Conservation (phyloP, 2,329 filamentous ascomycete species). For the Myriosclerotinia scirpicola region DNA sequence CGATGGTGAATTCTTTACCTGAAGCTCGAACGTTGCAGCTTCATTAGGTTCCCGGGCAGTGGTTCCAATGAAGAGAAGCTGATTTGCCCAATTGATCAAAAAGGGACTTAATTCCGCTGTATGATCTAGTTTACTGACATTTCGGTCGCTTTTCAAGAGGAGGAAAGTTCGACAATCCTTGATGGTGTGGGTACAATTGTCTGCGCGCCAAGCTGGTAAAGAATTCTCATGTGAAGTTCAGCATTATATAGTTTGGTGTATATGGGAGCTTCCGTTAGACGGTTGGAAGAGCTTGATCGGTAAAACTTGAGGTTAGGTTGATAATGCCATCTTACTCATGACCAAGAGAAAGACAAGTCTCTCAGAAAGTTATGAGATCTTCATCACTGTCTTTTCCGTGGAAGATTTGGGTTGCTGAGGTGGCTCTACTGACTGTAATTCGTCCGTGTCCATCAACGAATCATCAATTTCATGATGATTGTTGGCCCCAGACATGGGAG, state of each 20-base stretch:
- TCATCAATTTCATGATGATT: no score
- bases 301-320: constrained; percentile 56
- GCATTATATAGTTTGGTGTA: no score
- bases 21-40: no score
- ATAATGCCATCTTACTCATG: constrained; percentile 66
- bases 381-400: no score
- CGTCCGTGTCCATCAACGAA: no score
- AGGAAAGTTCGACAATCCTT: not conserved
- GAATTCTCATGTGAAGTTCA: not conserved
- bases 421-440: no score
- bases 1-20: no score
- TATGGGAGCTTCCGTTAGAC: constrained; percentile 28
- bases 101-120: not conserved
- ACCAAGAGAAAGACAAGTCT: constrained; percentile 53
- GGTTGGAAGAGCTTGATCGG: constrained; percentile 45
- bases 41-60: no score
- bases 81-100: constrained; percentile 8
- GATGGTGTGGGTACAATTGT: not conserved
- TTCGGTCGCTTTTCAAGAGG: not conserved
- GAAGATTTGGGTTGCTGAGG: no score
- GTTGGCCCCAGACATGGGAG: no score
- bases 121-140: constrained; percentile 12
- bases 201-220: no score
- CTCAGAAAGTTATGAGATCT: no score
- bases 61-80: not conserved